Evolutionary conservation across 106 monocot genomes (phyloP), one percentile per base, ranked within the genome.

Genomic region (Triglochin maritima): DNA sequence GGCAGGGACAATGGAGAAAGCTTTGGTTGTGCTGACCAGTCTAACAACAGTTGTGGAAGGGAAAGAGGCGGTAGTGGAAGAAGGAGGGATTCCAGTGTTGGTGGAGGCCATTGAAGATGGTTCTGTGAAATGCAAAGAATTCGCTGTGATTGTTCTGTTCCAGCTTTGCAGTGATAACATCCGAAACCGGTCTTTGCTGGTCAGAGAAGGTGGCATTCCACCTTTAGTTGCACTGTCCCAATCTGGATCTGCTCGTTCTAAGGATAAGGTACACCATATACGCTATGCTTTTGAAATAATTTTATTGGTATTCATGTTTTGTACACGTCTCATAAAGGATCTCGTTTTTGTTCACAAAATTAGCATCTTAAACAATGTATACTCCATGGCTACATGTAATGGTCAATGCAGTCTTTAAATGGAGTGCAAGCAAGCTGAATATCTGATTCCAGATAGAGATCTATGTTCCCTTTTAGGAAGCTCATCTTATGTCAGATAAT

Each of bases 141-240:
- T 94, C 72, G 94, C 94, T 5, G 89, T 89, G 51, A 49, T 79
- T 44, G 76, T 85, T 6, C 76, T 94, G 74, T 81, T 94, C 10
- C 89, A 89, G 75, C 80, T 94, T 45, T 94, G 94, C 69, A 61
- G 74, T 17, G 94, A 89, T 13, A 71, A 76, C 62, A 49, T 55
- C 3, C 68, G 63, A 9, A 82, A 84, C 76, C 66, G 89, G 6
- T 71, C 70, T 4, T 53, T 89, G 51, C 84, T 94, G 15, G 87
- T 89, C 49, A 80, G 94, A 5, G 89, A 89, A 73, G 94, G 94
- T 57, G 94, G 84, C 43, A 89, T 94, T 61, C 94, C 94, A 6
- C 89, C 94, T 9, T 81, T 94, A 51, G 89, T 84, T 46, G 89
- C 89, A 4, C 79, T 94, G 42, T 82, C 89, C 0, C 94, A 89